Conservation (phyloP, 2,329 filamentous ascomycete genomes). For the Ophiocordyceps camponoti-rufipedis region DNA sequence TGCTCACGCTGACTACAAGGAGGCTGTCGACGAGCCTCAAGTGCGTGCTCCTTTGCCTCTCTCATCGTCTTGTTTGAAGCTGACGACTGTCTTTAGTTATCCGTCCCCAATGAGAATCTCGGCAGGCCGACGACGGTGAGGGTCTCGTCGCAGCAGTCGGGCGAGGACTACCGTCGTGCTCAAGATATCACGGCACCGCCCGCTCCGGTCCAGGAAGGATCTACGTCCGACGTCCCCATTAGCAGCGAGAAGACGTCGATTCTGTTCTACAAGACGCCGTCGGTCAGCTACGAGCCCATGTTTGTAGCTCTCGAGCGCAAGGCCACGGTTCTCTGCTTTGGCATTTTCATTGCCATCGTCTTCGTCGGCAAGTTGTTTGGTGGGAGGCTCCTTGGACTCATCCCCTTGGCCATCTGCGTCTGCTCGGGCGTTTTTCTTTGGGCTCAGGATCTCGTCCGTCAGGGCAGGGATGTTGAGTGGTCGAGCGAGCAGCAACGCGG, state of each 20-base stretch:
- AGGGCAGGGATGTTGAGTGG: conserved; percentile 76
- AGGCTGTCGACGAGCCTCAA: conserved; percentile 52
- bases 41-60: conserved; percentile 17
- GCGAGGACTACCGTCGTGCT: conserved; percentile 62
- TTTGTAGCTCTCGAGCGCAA: conserved; percentile 58
- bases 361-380: conserved; percentile 66
- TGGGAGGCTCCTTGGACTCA: conserved; percentile 55
- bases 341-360: conserved; percentile 55
- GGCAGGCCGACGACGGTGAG: conserved; percentile 55
- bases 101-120: conserved; percentile 79
- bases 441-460: conserved; percentile 72
- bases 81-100: conserved; percentile 31
- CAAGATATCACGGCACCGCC: conserved; percentile 87
- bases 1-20: conserved; percentile 49
- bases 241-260: conserved; percentile 94
- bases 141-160: conserved; percentile 51
- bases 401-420: conserved; percentile 55
- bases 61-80: not conserved
- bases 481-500: conserved; percentile 70
- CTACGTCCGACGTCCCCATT: conserved; percentile 86
- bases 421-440: conserved; percentile 70
- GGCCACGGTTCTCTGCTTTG: conserved; percentile 50
- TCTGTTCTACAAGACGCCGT: conserved; percentile 85
- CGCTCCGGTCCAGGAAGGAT: conserved; percentile 63
- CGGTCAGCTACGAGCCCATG: conserved; percentile 78